A percentile compares a stretch with the other conserved stretches of the same genome.
Conservation (phyloP, 2,329 filamentous ascomycete genomes). For the Aspergillus pseudoviridinutans region DNA sequence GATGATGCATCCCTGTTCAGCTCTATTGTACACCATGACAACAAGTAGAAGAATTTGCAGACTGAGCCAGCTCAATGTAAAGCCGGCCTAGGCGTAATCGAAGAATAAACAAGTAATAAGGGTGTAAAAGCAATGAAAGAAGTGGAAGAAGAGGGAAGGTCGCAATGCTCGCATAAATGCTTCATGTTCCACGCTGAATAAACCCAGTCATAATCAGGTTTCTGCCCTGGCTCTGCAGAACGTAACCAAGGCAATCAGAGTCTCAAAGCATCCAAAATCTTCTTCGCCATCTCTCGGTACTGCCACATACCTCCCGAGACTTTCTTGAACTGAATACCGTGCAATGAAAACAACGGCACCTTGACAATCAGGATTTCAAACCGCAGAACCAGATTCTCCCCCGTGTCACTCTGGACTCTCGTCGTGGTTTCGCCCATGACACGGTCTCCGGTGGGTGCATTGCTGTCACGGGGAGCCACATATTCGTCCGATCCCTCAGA, state of each 20-base stretch:
- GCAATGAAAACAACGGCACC: slow-evolving; percentile 84
- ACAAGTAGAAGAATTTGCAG: slow-evolving; percentile 13
- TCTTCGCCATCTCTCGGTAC: slow-evolving; percentile 97
- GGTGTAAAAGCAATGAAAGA: not conserved
- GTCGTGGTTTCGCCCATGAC: slow-evolving; percentile 85
- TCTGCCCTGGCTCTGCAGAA: slow-evolving; percentile 12
- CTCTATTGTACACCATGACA: slow-evolving; percentile 29
- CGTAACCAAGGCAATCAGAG: slow-evolving; percentile 50
- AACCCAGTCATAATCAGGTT: slow-evolving; percentile 14
- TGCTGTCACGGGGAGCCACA: slow-evolving; percentile 45
- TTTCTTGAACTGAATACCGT: slow-evolving; percentile 98
- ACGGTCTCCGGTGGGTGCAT: slow-evolving; percentile 50
- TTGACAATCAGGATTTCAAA: slow-evolving; percentile 99
- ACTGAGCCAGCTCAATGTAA: slow-evolving; percentile 18
- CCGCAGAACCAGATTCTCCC: slow-evolving; percentile 74
- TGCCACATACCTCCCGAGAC: slow-evolving; percentile 95
- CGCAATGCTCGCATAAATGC: slow-evolving; percentile 17
- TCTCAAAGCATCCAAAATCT: slow-evolving; percentile 80
- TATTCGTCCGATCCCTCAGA: slow-evolving; percentile 84
- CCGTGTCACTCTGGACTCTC: slow-evolving; percentile 84
- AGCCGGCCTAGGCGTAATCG: slow-evolving; percentile 14
- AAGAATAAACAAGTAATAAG: slow-evolving; percentile 7
- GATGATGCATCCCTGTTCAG: slow-evolving; percentile 14
- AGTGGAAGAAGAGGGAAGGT: slow-evolving; percentile 10
- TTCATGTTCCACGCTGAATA: slow-evolving; percentile 22